A percentile compares a stretch with the other conserved stretches of the same genome.
Conservation (phyloP, 805 yeast species). For the Nakazawaea wickerhamii region DNA sequence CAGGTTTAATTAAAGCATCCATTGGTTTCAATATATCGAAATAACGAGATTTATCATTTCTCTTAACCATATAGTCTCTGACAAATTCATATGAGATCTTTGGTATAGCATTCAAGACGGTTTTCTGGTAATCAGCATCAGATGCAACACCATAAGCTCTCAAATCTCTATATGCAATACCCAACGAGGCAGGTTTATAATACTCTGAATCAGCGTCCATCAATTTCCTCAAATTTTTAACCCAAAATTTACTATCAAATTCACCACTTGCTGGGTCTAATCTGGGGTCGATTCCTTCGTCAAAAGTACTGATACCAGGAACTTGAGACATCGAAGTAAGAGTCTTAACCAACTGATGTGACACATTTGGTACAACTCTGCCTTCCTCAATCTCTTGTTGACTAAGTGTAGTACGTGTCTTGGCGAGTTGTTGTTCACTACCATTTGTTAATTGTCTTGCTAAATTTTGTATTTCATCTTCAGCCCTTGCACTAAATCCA, state of each 20-base stretch:
- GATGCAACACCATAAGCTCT: constrained; percentile 62
- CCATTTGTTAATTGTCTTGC: constrained; percentile 34
- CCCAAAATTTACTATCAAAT: constrained; percentile 62
- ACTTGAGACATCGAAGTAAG: constrained; percentile 48
- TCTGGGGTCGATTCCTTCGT: constrained; percentile 29
- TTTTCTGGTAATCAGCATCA: constrained; percentile 63
- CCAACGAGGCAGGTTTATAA: constrained; percentile 55
- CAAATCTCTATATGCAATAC: constrained; percentile 53
- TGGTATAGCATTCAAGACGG: constrained; percentile 39
- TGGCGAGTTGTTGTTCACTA: constrained; percentile 4
- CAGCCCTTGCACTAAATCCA: constrained; percentile 33
- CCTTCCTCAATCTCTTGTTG: constrained; percentile 11
- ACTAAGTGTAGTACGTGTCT: constrained; percentile 1
- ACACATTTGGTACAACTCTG: constrained; percentile 12
- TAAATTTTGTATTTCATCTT: constrained; percentile 31
- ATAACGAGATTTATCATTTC: constrained; percentile 24
- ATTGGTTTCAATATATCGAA: constrained; percentile 57
- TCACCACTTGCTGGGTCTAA: constrained; percentile 56
- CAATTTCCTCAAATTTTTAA: constrained; percentile 54
- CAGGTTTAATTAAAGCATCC: constrained; percentile 60
- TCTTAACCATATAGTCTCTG: constrained; percentile 15
- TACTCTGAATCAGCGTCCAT: constrained; percentile 51
- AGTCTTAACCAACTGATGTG: constrained; percentile 23
- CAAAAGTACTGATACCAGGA: constrained; percentile 41
- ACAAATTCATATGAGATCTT: constrained; percentile 28